Evolutionary conservation across 768 basidiomycete species (phyloP).

Genomic region (Tubosaeta brunneosetosa): DNA sequence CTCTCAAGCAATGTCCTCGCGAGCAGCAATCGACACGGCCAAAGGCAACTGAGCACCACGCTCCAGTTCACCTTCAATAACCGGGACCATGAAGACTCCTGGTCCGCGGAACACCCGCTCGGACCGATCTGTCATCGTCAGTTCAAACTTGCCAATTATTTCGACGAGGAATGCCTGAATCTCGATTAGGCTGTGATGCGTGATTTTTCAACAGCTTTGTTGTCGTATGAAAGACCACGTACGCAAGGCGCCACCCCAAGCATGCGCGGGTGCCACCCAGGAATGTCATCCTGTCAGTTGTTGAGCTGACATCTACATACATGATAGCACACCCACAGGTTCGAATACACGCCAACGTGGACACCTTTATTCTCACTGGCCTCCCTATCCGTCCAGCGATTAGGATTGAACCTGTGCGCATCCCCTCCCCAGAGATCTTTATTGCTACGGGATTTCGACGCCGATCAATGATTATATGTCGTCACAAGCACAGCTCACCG

Average conservation of each 20-base stretch:
- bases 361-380: conserved; percentile 15
- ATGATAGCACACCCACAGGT: conserved; percentile 13
- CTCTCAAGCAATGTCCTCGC: background rate
- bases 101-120: conserved; percentile 27
- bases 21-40: conserved; percentile 17
- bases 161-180: conserved; percentile 56
- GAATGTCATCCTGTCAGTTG: conserved; percentile 29
- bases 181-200: conserved; percentile 37
- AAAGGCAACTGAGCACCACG: conserved; percentile 33
- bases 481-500: background rate
- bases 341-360: conserved; percentile 28
- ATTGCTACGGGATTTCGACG: conserved; percentile 10
- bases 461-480: background rate
- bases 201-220: background rate
- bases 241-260: conserved; percentile 32
- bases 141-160: conserved; percentile 51
- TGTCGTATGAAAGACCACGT: background rate
- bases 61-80: conserved; percentile 28
- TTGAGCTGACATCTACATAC: background rate
- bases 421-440: conserved; percentile 30
- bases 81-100: conserved; percentile 33
- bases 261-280: conserved; percentile 20
- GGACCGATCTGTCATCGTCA: conserved; percentile 31
- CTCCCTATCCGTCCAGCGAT: conserved; percentile 22
- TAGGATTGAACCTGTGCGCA: conserved; percentile 29